Base-by-base conservation (phyloP, 2,329 filamentous ascomycete species). In the Arthrobotrys conoides region DNA sequence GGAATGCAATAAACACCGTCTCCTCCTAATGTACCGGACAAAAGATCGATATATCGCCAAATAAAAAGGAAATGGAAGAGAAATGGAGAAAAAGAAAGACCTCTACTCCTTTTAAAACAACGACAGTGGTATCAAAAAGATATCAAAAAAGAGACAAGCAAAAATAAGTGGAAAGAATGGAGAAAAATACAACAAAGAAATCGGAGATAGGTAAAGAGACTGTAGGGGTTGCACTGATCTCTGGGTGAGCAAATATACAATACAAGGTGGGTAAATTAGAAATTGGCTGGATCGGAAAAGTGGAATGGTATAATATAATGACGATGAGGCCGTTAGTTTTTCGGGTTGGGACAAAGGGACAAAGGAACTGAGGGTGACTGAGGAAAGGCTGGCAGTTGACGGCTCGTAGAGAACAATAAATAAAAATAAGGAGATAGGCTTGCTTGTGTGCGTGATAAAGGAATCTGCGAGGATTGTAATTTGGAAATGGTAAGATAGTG, bases 91-190 rank as follows among this genome's bases (percentile, higher is more conserved):
- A 70, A 66, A 27, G 53, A 30, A 48, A 38, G 18, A 46, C 70
- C 63, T 67, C 70, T 67, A 73, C 61, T 73, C 70, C 70, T 73
- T 72, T 67, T 46, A 70, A 70, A 59, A 53, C 48, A 44, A 61
- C 36, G 12, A 51, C 20, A 46, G 48, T 69, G 72, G 72, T 66
- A 76, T 70, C 49, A 51, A 53, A 24, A 49, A 57, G 20, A 27
- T 61, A 66, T 46, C 44, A 20, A 46, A 46, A 46, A 33, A 22
- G 65, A 57, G 10, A 14, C 10, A 44, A 57, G 27, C 3, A 61
- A 27, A 20, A 24, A 1, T 0, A 44, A n/a, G 2, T 0, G 9
- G n/a, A 33, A 49, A 33, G 24, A 41, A 38, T n/a, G n/a, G 36
- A 44, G 36, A 6, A 24, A 67, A 27, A 30, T 6, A 49, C 24